Evolutionary conservation across 2,329 filamentous ascomycete species (phyloP), one percentile per base, ranked within the genome.

Genomic region (Tolypocladium capitatum): DNA sequence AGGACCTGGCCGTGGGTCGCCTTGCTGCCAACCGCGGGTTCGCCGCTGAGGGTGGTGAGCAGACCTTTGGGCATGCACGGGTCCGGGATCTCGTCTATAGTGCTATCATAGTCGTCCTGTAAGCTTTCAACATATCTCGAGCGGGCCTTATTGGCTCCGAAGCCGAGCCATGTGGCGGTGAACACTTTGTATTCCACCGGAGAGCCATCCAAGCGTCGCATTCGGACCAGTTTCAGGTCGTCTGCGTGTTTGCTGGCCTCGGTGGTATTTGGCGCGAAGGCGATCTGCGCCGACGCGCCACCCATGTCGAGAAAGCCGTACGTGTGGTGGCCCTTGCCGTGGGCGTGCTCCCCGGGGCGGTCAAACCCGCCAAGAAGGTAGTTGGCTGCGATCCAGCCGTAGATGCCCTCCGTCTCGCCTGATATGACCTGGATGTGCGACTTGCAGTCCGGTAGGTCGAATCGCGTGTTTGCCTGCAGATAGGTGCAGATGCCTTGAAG

Each of bases 241-340:
- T 96, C 78, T 0, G 87, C 83, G 63, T 98, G 94, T 60, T 89
- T 92, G 58, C 82, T 78, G 1, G 89, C 83, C 63, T 98, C 92
- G 1, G 92, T 97, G 4, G 77, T 69, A 65, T 98, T 98, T 1
- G 92, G 92, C 2, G 90, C 91, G 64, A 98, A 98, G 0, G 94
- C 92, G 59, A 98, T 97, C 67, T 98, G 92, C 16, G 92, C 91
- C 0, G 91, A 97, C 27, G 92, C 92, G 46, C 92, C 92, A 45
- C 92, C 92, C 94, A 98, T 98, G 62, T 98, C 92, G 51, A 98
- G 71, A 60, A 98, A 98, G 0, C 92, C 92, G 64, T 97, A 98
- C 0, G 92, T 98, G 60, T 90, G 86, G 62, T 97, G 92, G 27
- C 78, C 80, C 54, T 94, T 89, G 46, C 88, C 89, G 63, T 95